Evolutionary conservation across 805 yeast genomes (phyloP).

Genomic region (Candida coquimbonensis): DNA sequence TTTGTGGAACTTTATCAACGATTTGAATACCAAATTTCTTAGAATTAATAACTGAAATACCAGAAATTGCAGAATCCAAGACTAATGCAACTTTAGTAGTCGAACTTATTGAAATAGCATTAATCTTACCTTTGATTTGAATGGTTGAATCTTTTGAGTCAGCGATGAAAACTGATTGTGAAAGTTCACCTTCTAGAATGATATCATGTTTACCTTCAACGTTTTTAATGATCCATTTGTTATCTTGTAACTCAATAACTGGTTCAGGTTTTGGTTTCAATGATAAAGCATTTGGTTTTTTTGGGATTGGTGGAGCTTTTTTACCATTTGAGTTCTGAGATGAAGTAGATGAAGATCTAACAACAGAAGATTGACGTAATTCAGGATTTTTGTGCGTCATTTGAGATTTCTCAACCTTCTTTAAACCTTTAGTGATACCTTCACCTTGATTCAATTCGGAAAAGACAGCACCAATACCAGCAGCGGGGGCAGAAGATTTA

Average conservation of each 20-base stretch:
- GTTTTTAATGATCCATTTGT: conserved; percentile 86
- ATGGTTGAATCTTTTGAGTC: conserved; percentile 67
- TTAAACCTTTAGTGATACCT: conserved; percentile 73
- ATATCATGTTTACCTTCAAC: conserved; percentile 58
- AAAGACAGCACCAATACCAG: conserved; percentile 84
- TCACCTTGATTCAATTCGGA: conserved; percentile 87
- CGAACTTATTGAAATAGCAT: conserved; percentile 74
- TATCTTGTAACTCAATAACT: conserved; percentile 72
- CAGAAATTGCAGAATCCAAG: conserved; percentile 78
- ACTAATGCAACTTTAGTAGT: conserved; percentile 70
- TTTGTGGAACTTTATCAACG: conserved; percentile 72
- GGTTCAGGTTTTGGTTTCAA: conserved; percentile 46
- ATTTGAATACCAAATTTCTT: conserved; percentile 79
- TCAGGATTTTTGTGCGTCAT: conserved; percentile 92
- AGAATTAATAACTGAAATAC: conserved; percentile 82
- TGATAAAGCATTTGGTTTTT: conserved; percentile 64
- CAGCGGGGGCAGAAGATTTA: conserved; percentile 22
- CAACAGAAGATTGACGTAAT: conserved; percentile 53
- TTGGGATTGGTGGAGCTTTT: conserved; percentile 63
- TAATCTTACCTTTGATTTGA: conserved; percentile 85
- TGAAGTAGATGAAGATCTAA: conserved; percentile 14
- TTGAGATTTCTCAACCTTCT: conserved; percentile 87
- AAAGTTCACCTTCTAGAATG: conserved; percentile 69
- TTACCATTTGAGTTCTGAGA: conserved; percentile 26
- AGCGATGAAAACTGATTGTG: conserved; percentile 86